Evolutionary conservation across 2,329 filamentous ascomycete genomes (phyloP), one percentile per base, ranked within the genome.

Genomic region (Ophiostoma quercus): DNA sequence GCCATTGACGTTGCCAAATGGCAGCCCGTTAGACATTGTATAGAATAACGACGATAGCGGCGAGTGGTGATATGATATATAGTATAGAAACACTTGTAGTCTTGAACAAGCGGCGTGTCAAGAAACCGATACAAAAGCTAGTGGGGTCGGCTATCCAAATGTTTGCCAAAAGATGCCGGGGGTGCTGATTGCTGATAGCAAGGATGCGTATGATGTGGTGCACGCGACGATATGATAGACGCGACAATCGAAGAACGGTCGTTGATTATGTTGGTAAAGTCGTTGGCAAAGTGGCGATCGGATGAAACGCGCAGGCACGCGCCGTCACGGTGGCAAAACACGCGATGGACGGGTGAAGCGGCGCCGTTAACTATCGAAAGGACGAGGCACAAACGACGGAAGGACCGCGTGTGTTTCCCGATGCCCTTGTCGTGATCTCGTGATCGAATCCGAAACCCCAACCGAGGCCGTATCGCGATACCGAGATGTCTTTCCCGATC

Each of bases 11-110:
- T 67, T 80, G 69, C 83, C 79, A 73, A 85, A 87, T 74, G 80
- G 80, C 74, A 87, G 80, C 77, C 83, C 83, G 75, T 84, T 86
- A 71, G 77, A 76, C 71, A 78, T 78, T 76, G 76, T 79, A 29
- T 14, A 12, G 34, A 11, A 19, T 65, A 34, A 8, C 34, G 25
- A 32, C 41, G 29, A 60, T 57, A n/a, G 67, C 67, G 43, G n/a
- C 16, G 43, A 47, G 16, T 47, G 16, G 6, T 47, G 43, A n/a
- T n/a, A 47, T 47, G 43, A 47, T 47, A 47, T 41, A 41, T 41
- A 41, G 39, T 12, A 41, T 41, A 41, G 39, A 12, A 9, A 47
- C n/a, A 47, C 43, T n/a, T 2, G 19, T 47, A 19, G 16, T 25
- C 51, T 22, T 57, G 4, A 9, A 57, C 11, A 25, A 57, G 51